Evolutionary conservation across 345 rosid species (phyloP).

Genomic region (Carallia pectinifolia): DNA sequence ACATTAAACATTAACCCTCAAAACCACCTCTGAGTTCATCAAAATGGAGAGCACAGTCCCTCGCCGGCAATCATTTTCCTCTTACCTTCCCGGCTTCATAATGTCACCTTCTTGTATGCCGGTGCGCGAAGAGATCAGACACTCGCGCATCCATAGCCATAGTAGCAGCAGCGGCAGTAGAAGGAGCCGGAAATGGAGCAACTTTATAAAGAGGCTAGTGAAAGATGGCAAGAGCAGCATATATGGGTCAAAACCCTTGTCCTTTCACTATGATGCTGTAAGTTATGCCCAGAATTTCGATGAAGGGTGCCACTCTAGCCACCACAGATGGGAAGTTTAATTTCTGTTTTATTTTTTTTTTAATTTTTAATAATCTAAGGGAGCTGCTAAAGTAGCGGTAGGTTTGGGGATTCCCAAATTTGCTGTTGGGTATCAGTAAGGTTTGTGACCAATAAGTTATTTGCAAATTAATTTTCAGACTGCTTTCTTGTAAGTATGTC

Average conservation of each 20-base stretch:
- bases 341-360: no score
- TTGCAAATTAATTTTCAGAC: no score
- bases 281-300: slow-evolving; percentile 84
- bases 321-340: no score
- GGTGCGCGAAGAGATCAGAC: slow-evolving; percentile 41
- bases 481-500: no score
- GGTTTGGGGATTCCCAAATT: no score
- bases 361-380: no score
- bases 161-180: slow-evolving; percentile 22
- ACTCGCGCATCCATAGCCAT: slow-evolving; percentile 37
- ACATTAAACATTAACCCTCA: neutral
- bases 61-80: slow-evolving; percentile 17
- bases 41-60: slow-evolving; percentile 38
- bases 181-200: slow-evolving; percentile 41
- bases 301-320: slow-evolving; percentile 40
- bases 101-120: slow-evolving; percentile 53
- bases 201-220: slow-evolving; percentile 45
- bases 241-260: slow-evolving; percentile 46
- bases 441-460: no score
- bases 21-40: neutral
- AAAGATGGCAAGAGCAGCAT: slow-evolving; percentile 37
- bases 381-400: no score
- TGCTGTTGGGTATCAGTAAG: no score
- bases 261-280: slow-evolving; percentile 72
- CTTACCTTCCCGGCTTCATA: slow-evolving; percentile 39